Percentiles rank a stretch among this genome's conserved stretches.
Conservation (phyloP, 306 rosid species). For the peach (Prunus persica) region DNA sequence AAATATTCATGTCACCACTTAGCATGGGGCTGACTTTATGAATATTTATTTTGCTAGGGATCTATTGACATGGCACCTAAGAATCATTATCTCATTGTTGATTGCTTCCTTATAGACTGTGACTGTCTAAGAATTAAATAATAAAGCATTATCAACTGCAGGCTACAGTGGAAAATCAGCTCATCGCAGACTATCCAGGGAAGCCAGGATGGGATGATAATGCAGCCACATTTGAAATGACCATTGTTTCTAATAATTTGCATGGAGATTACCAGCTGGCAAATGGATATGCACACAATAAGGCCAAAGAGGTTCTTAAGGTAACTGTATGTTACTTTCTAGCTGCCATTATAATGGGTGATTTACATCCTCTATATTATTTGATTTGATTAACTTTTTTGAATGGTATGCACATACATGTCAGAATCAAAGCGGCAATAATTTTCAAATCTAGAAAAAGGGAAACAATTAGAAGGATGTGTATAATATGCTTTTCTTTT, state of each 20-base stretch:
- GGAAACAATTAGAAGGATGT: background rate
- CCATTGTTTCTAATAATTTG: slow-evolving; percentile 49
- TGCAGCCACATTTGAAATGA: slow-evolving; percentile 78
- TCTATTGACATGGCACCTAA: slow-evolving; percentile 14
- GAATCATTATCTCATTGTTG: background rate
- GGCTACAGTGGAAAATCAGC: slow-evolving; percentile 64
- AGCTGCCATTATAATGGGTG: background rate
- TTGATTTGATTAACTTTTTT: background rate
- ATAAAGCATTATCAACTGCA: slow-evolving; percentile 27
- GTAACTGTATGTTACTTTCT: slow-evolving; percentile 35
- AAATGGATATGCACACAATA: slow-evolving; percentile 66
- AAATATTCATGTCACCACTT: background rate
- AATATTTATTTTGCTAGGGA: background rate
- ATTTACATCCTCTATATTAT: background rate
- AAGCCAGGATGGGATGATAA: slow-evolving; percentile 88
- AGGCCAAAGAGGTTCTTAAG: slow-evolving; percentile 60
- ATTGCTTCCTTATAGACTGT: slow-evolving; percentile 11
- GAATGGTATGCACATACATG: too few relatives aligned
- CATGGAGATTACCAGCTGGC: slow-evolving; percentile 96
- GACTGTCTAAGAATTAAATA: slow-evolving; percentile 11
- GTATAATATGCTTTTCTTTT: background rate
- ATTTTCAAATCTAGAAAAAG: background rate
- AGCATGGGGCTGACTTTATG: background rate
- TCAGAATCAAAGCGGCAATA: background rate
- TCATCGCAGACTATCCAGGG: slow-evolving; percentile 67